Percentiles rank a stretch among this genome's conserved stretches.
Conservation (phyloP, 2,329 filamentous ascomycete genomes). For the Metarhizium album region DNA sequence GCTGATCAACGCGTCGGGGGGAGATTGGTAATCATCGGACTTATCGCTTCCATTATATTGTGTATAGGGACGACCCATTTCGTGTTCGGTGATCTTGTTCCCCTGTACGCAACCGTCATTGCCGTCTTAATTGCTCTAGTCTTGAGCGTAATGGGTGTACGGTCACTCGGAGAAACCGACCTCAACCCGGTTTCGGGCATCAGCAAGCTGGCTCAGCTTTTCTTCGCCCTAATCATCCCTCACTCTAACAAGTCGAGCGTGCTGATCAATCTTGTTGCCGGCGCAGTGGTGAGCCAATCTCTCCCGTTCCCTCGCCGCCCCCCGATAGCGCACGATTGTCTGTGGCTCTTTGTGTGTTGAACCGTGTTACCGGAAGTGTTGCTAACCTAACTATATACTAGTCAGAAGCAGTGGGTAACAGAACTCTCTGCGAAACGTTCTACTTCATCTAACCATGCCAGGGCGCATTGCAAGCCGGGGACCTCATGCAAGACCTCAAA, state of each 20-base stretch:
- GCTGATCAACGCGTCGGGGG: constrained; percentile 69
- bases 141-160: constrained; percentile 62
- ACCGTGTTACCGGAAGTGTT: background rate
- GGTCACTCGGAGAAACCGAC: constrained; percentile 71
- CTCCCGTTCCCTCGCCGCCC: background rate
- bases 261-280: constrained; percentile 90
- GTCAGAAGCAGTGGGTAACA: constrained; percentile 28
- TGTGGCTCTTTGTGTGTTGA: background rate
- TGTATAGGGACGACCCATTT: constrained; percentile 74
- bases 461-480: constrained; percentile 84
- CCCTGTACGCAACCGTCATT: constrained; percentile 61
- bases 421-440: background rate
- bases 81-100: constrained; percentile 75
- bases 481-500: constrained; percentile 95
- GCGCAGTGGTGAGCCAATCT: constrained; percentile 51
- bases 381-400: constrained; percentile 10
- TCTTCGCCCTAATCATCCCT: constrained; percentile 86
- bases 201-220: constrained; percentile 88
- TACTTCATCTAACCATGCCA: constrained; percentile 12
- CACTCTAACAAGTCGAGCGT: constrained; percentile 71
- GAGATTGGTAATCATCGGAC: constrained; percentile 60
- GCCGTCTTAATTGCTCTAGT: constrained; percentile 78
- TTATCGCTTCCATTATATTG: constrained; percentile 64
- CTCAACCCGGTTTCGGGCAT: constrained; percentile 95
- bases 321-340: background rate